These are phyloP conservation scores for Xylaria cubensis DNA, from an alignment of 495 filamentous ascomycete genomes.

Conservation along the genomic window DNA sequence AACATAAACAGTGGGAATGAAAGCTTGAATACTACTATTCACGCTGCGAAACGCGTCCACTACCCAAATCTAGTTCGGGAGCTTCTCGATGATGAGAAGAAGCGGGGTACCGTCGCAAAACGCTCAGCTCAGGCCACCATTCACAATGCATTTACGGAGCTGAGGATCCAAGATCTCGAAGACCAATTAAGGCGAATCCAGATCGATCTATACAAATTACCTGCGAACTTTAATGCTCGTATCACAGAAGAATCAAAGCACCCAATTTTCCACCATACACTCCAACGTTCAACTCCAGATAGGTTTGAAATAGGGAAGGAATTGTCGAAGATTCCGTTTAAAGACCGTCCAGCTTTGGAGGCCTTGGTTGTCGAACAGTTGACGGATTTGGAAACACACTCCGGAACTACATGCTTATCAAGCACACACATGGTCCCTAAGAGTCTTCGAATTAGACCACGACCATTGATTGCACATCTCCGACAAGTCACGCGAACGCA, in stretches of 20 bases:
- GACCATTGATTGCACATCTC: constrained; percentile 2
- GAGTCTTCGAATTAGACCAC: constrained; percentile 6
- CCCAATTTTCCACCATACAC: neutral
- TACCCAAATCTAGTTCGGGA: neutral
- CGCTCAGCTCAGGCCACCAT: constrained; percentile 3
- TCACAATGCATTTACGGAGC: constrained; percentile 10
- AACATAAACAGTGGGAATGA: neutral
- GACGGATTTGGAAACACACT: neutral
- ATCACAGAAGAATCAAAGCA: neutral
- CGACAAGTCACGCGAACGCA: neutral
- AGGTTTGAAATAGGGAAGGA: neutral
- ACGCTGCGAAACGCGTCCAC: rapidly evolving
- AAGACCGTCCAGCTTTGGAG: constrained; percentile 7
- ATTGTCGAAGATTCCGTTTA: neutral
- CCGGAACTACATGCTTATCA: neutral
- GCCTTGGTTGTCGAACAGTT: constrained; percentile 2
- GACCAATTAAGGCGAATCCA: neutral
- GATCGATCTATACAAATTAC: constrained; percentile 6
- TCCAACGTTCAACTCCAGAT: neutral
- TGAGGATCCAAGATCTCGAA: constrained; percentile 19
- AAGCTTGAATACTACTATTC: neutral
- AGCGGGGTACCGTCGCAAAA: neutral
- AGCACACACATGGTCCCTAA: neutral
- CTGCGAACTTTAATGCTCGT: neutral
- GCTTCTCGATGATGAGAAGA: neutral